A percentile compares a stretch with the other conserved stretches of the same genome.
These are phyloP conservation scores for Themeda triandra DNA, from an alignment of 176 grass and related monocot genomes.

Conservation along the genomic window DNA sequence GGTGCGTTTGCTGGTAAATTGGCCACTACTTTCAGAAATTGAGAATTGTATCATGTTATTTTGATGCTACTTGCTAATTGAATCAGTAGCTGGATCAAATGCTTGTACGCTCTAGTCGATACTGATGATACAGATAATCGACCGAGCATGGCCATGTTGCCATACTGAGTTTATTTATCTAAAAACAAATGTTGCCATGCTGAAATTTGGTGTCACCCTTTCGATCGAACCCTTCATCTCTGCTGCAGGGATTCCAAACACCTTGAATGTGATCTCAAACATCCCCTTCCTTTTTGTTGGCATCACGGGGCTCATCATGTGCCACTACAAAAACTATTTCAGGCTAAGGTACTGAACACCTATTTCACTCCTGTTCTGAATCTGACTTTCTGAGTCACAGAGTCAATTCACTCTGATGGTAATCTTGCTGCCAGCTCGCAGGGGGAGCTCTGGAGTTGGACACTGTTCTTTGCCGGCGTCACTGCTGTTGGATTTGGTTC, in stretches of 20 bases:
- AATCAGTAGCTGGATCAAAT: neutral
- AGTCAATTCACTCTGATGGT: neutral
- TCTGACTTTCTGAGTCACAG: no score
- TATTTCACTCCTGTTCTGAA: neutral
- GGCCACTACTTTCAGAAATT: neutral
- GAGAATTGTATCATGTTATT: neutral
- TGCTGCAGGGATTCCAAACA: conserved; percentile 83
- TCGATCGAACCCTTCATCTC: neutral
- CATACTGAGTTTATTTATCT: neutral
- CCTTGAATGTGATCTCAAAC: conserved; percentile 85
- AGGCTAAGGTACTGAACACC: conserved; percentile 52
- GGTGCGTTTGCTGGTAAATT: neutral
- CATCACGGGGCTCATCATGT: conserved; percentile 35
- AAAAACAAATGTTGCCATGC: neutral
- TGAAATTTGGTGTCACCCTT: neutral
- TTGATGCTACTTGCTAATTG: neutral
- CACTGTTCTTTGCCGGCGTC: conserved; percentile 71
- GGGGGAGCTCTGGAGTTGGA: conserved; percentile 84
- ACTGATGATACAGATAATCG: neutral
- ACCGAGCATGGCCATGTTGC: no score
- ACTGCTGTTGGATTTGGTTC: conserved; percentile 74
- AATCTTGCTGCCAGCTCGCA: conserved; percentile 46
- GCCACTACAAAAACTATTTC: conserved; percentile 77
- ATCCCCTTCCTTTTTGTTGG: conserved; percentile 90
- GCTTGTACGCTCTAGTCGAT: neutral